Evolutionary conservation across 768 basidiomycete species (phyloP).

Genomic region (Cystofilobasidium bisporidii): DNA sequence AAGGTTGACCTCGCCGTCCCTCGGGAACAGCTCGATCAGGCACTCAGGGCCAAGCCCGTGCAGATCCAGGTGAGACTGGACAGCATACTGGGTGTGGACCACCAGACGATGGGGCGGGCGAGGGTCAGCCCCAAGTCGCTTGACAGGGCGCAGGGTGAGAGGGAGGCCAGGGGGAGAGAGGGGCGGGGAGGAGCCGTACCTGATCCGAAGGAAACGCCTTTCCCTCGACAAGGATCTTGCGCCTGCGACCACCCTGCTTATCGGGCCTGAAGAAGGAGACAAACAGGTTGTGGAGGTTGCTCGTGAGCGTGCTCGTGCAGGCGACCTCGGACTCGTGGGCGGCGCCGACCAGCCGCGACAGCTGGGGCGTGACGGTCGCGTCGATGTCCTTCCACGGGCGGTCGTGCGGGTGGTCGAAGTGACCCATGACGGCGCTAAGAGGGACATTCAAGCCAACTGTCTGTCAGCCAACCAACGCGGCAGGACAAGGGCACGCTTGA

Average conservation of each 20-base stretch:
- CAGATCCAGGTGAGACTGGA: constrained; percentile 75
- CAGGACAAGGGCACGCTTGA: neutral
- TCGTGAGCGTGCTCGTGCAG: constrained; percentile 88
- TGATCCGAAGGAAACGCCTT: constrained; percentile 95
- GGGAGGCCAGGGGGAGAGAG: no score
- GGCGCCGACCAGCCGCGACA: constrained; percentile 76
- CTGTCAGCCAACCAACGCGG: no score
- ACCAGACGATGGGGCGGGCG: no score
- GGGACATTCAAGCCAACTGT: neutral
- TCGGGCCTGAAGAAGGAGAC: constrained; percentile 79
- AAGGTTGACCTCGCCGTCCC: constrained; percentile 71
- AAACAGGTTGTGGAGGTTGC: constrained; percentile 84
- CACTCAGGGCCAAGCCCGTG: constrained; percentile 70
- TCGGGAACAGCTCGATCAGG: constrained; percentile 68
- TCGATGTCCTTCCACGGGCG: constrained; percentile 75
- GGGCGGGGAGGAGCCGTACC: constrained; percentile 46
- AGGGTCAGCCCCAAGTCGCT: neutral
- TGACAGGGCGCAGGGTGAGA: no score
- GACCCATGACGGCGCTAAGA: constrained; percentile 69
- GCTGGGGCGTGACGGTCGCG: constrained; percentile 58
- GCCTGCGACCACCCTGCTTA: constrained; percentile 48
- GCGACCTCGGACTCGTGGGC: constrained; percentile 64
- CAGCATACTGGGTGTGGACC: constrained; percentile 98
- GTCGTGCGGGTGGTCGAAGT: constrained; percentile 76
- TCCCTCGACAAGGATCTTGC: constrained; percentile 89